Evolutionary conservation across 805 yeast genomes (phyloP).

Genomic region (Clavispora carvajalis): DNA sequence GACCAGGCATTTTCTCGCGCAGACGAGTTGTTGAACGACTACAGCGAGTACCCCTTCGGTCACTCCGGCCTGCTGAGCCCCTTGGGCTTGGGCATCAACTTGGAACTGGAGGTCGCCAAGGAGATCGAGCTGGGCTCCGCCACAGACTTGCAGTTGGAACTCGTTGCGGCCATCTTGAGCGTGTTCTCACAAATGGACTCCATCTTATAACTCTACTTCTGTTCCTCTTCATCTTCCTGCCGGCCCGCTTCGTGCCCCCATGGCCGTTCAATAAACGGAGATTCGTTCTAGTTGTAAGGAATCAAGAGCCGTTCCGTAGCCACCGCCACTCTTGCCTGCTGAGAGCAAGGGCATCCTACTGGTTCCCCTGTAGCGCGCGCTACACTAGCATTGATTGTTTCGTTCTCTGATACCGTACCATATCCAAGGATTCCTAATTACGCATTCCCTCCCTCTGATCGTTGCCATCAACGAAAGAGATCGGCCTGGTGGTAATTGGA

Average conservation of each 20-base stretch:
- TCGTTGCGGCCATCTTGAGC: slow-evolving; percentile 85
- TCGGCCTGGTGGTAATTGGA: too few relatives aligned
- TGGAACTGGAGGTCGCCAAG: slow-evolving; percentile 48
- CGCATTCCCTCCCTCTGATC: too few relatives aligned
- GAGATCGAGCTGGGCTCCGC: slow-evolving; percentile 49
- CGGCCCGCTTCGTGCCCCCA: not conserved
- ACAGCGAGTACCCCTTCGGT: slow-evolving; percentile 78
- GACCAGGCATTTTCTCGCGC: slow-evolving; percentile 91
- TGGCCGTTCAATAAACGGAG: not conserved
- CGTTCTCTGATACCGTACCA: too few relatives aligned
- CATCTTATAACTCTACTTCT: slow-evolving; percentile 44
- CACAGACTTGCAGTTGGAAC: slow-evolving; percentile 70
- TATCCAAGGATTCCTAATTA: too few relatives aligned
- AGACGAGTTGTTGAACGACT: slow-evolving; percentile 83
- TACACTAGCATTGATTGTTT: too few relatives aligned
- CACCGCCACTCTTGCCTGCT: too few relatives aligned
- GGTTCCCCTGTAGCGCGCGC: too few relatives aligned
- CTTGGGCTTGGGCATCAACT: slow-evolving; percentile 66
- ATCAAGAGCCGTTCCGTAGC: not conserved
- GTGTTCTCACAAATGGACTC: slow-evolving; percentile 93
- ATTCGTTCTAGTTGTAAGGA: not conserved
- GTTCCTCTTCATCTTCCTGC: not conserved
- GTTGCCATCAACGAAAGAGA: too few relatives aligned
- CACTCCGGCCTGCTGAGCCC: slow-evolving; percentile 48
- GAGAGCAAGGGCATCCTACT: too few relatives aligned